A percentile compares a stretch with the other conserved stretches of the same genome.
Evolutionary conservation across 345 rosid genomes (phyloP).

Genomic region (Linum usitatissimum): DNA sequence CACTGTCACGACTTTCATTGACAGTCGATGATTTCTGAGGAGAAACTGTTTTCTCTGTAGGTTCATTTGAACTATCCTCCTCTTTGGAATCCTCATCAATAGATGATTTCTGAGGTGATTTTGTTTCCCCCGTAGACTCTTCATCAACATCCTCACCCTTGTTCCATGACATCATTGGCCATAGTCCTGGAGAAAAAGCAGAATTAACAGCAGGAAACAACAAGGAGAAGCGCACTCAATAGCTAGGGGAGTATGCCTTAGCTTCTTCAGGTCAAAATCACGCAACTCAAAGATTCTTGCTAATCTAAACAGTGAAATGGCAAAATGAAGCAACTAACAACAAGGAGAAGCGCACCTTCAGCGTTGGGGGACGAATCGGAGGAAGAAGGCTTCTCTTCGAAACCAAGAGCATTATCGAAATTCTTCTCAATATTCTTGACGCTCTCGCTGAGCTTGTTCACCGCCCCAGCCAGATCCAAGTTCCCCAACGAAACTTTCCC

Average conservation of each 20-base stretch:
- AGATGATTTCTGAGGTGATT: slow-evolving; percentile 24
- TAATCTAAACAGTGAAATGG: neutral
- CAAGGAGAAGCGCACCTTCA: slow-evolving; percentile 43
- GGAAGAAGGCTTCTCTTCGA: slow-evolving; percentile 48
- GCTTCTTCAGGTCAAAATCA: too few species aligned
- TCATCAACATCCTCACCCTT: slow-evolving; percentile 39
- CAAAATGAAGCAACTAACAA: neutral
- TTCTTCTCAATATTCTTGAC: slow-evolving; percentile 98
- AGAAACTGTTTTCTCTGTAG: neutral
- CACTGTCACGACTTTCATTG: neutral
- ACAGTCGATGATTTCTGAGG: neutral
- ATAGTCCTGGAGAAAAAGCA: slow-evolving; percentile 29
- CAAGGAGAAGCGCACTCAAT: too few species aligned
- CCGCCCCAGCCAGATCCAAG: slow-evolving; percentile 97
- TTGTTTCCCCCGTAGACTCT: slow-evolving; percentile 28
- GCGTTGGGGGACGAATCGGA: slow-evolving; percentile 30
- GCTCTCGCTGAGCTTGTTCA: slow-evolving; percentile 95
- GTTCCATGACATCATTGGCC: slow-evolving; percentile 76
- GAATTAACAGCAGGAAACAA: neutral
- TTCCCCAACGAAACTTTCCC: slow-evolving; percentile 74
- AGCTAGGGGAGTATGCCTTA: neutral
- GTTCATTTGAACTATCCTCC: neutral
- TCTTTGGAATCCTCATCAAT: slow-evolving; percentile 20
- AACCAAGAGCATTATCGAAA: slow-evolving; percentile 90
- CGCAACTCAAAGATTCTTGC: too few species aligned